Conservation (phyloP, 2,329 filamentous ascomycete species). For the Cadophora gregata region DNA sequence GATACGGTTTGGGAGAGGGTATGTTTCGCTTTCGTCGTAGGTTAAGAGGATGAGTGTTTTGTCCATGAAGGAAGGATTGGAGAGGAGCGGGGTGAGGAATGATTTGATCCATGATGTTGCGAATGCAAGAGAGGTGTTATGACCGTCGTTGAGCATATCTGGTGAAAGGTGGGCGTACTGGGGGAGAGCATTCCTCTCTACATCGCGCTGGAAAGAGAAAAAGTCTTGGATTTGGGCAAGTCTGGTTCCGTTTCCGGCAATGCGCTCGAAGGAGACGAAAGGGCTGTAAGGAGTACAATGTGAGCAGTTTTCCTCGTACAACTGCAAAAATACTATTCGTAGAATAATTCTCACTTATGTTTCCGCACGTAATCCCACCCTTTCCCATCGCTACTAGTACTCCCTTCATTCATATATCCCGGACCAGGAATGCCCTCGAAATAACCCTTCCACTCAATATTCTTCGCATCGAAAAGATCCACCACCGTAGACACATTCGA, state of each 20-base stretch:
- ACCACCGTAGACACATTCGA: conserved; percentile 54
- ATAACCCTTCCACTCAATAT: conserved; percentile 53
- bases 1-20: conserved; percentile 58
- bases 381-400: conserved; percentile 44
- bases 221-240: conserved; percentile 68
- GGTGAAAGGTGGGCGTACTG: conserved; percentile 70
- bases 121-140: conserved; percentile 59
- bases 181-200: conserved; percentile 61
- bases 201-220: conserved; percentile 63
- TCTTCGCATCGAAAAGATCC: conserved; percentile 51
- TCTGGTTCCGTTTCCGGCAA: conserved; percentile 56
- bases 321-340: no score
- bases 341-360: conserved; percentile 40
- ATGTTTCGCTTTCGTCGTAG: conserved; percentile 63
- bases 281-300: conserved; percentile 31
- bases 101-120: conserved; percentile 57
- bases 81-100: conserved; percentile 60
- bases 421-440: conserved; percentile 54
- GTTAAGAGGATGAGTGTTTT: conserved; percentile 62
- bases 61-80: conserved; percentile 57
- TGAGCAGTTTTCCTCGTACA: background rate
- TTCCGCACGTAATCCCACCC: conserved; percentile 46
- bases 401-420: conserved; percentile 53
- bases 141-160: conserved; percentile 70
- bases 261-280: conserved; percentile 59